Evolutionary conservation across 148 eudicot genomes (phyloP), one percentile per base, ranked within the genome.

Genomic region (Vaccinium darrowii): DNA sequence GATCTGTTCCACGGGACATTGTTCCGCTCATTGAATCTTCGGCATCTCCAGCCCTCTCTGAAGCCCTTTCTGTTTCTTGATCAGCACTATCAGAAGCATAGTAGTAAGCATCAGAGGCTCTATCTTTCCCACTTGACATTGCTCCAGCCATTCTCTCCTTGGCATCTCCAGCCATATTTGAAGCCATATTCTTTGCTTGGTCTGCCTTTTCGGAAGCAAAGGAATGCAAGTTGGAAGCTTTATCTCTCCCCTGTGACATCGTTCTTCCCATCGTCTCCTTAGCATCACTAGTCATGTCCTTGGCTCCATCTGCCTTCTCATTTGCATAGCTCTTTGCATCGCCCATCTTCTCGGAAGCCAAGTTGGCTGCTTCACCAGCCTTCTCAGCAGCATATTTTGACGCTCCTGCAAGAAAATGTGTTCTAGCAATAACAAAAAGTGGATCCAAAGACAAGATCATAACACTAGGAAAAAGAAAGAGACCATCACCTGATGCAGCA

Each of bases 371-470:
- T 1, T 83, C 84, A 67, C 65, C 52, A 69, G 86, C 76, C 86
- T 89, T 87, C 14, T 89, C 79, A 19, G 89, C 87, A 62, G 88
- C 89, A 47, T 78, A 85, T 27, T 78, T 90, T 7, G 89, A 84
- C 0, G 89, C 25, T 76, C 62, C 92, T 90, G 88, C 79, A 60
- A 73, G 14, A 49, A 69, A 23, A 77, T 30, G 18, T 9, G 53
- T 6, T 5, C 5, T 71, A 3, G 23, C 6, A 3, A 51, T 4
- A 11, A 23, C 49, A 1, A 69, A 25, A 4, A 33, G 27, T 3
- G 10, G 54, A 19, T 18, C 47, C 9, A 47, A n/a, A 43, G 25
- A 49, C 2, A 10, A 12, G 18, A 21, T 39, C 8, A 1, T 7
- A 49, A 30, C 16, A 16, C 15, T n/a, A 43, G 30, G 25, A 36